Base-by-base conservation (phyloP, 2,329 filamentous ascomycete species). In the Capronia americana region DNA sequence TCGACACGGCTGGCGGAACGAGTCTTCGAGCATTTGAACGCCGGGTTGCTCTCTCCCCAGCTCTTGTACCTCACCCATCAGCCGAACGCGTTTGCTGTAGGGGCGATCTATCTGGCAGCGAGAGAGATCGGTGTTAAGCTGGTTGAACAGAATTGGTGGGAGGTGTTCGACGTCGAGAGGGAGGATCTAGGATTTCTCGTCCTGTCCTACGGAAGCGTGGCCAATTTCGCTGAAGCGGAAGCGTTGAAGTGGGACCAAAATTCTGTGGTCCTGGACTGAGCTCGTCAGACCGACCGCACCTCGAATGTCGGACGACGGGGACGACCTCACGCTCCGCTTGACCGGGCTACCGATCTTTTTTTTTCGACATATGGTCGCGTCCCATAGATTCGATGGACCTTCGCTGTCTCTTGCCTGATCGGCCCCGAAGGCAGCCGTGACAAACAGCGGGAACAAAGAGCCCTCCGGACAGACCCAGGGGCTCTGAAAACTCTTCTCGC, bases 151-250 rank as follows among this genome's bases (percentile, higher is more conserved):
- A 71, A 72, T 41, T 99, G 95, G 95, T 99, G 95, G 95, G 93
- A 97, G 78, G 92, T 98, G 0, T 98, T 98, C 77, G 95, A 99
- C 78, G 92, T 95, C 7, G 93, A 97, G 74, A 85, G 95, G 58
- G 95, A 99, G 81, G 93, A 97, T 76, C 83, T 99, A 41, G 95
- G 95, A 0, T 98, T 98, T 73, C 79, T 98, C 65, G 93, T 96
- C 3, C 92, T 97, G 11, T 93, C 86, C 0, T 87, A 97, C 85
- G 83, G 88, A 68, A 97, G 93, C 73, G 81, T 96, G 62, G 88
- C 90, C 69, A 88, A 87, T 0, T 92, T 90, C 79, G 87, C 88
- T 61, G 79, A 79, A 66, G 83, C 83, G 50, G 88, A 91, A 74
- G 84, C 79, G 73, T 82, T 83, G 58, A 84, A 83, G 58, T 85